Base-by-base conservation (phyloP, 2,329 filamentous ascomycete species). In the Exophiala phaeomuriformis region DNA sequence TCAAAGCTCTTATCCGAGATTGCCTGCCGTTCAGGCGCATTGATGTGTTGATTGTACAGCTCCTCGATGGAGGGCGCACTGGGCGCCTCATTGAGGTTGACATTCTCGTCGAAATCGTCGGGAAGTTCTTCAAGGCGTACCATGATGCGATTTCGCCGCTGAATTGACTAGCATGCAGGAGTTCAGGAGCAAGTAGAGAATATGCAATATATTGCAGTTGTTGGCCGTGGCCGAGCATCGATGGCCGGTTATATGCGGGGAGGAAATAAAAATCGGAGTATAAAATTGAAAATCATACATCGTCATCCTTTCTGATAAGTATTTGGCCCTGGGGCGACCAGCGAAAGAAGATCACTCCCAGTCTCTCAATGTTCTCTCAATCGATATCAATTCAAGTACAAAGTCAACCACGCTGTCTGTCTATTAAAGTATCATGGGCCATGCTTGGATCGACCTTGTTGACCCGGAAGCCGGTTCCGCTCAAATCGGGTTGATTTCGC, bases 101-200 rank as follows among this genome's bases (percentile, higher is more conserved):
- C 65, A 5, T 69, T 69, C 63, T 75, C 72, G 59, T 77, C 71
- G 47, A 75, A 75, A 64, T 76, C 72, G 61, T 76, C 74, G 35
- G 75, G 73, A 32, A 77, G 71, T 61, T 77, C 74, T 65, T 77
- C 71, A 36, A 77, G 67, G 35, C 69, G 68, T 35, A 63, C 58
- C 65, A 67, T 67, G 4, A 32, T 45, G 42, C 30, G 42, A 28
- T 12, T 27, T 8, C 10, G 10, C 10, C 5, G 29, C 19, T 27
- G 12, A 29, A 29, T 6, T 28, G 19, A 12, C 10, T 10, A 6
- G 5, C 33, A 41, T 41, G 37, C 19, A 41, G 19, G 19, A 41
- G 19, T 19, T 19, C 19, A 19, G 19, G 19, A 19, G 19, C 19
- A 19, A 19, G 19, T 19, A 19, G 19, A 19, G 19, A 19, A 19